Percentiles rank a stretch among this genome's conserved stretches.
phyloP scores from a whole-genome alignment of 192 early-diverging fungal genomes.

The Chytriomyces hyalinus region DNA sequence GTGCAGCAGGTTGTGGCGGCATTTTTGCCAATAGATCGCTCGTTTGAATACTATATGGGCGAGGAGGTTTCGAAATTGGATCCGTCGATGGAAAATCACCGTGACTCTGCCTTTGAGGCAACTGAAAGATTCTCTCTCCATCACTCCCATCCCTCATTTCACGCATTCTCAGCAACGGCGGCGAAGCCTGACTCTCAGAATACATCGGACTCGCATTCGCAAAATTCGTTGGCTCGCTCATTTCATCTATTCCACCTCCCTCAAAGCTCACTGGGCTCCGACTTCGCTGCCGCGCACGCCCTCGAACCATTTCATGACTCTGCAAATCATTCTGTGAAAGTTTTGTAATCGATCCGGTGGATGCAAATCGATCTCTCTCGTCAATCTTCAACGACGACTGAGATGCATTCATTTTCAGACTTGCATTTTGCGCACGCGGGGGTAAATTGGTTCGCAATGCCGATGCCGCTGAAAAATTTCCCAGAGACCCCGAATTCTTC shows the following conservation, averaged over 20 bases:
- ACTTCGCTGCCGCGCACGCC: not conserved
- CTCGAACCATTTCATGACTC: not conserved
- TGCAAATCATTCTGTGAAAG: not conserved
- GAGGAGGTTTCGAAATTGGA: not conserved
- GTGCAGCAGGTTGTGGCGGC: not conserved
- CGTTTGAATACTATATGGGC: not conserved
- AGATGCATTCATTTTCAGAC: slow-evolving; percentile 1
- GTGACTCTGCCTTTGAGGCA: not conserved
- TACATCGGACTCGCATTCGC: not conserved
- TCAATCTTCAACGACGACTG: not conserved
- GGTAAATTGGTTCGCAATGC: not conserved
- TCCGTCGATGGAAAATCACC: not conserved
- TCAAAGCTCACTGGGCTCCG: slow-evolving; percentile 7
- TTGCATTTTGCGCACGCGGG: not conserved
- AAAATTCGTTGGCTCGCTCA: slow-evolving; percentile 22
- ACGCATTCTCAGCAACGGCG: not conserved
- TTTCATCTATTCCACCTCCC: slow-evolving; percentile 4
- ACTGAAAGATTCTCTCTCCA: not conserved
- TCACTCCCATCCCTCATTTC: not conserved
- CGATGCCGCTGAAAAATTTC: not conserved
- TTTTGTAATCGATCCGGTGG: not conserved
- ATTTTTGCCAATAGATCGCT: not conserved
- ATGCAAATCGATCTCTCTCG: not conserved
- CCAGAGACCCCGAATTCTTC: not conserved
- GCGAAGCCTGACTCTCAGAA: not conserved